phyloP scores from a whole-genome alignment of 2,329 filamentous ascomycete species.

The Paracamarosporium sp. region DNA sequence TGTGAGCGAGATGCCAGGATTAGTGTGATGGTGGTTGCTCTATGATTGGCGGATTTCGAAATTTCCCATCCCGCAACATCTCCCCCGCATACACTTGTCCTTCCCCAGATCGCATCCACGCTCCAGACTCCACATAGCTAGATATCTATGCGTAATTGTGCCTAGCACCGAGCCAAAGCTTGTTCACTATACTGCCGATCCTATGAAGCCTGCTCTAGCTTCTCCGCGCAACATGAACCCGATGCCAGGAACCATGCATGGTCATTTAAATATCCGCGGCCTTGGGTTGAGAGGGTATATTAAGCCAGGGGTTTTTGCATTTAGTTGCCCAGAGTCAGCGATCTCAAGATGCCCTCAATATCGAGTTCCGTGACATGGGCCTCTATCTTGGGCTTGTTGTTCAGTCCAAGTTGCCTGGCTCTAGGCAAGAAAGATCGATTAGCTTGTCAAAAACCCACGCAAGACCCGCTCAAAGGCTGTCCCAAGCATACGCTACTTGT shows the following conservation, averaged over 20 bases:
- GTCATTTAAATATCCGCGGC: conserved; percentile 5
- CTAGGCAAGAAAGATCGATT: conserved; percentile 6
- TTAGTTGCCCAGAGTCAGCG: not conserved
- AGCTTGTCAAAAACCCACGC: conserved; percentile 47
- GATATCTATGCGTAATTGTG: conserved; percentile 2
- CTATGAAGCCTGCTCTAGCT: not conserved
- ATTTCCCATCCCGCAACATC: not conserved
- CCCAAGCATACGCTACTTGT: conserved; percentile 42
- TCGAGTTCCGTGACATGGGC: not conserved
- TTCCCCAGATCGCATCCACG: conserved; percentile 3
- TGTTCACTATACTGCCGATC: not conserved
- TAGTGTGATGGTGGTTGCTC: not conserved
- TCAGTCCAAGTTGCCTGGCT: not conserved
- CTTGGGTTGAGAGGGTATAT: not conserved
- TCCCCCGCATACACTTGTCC: conserved; percentile 3
- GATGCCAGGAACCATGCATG: not conserved
- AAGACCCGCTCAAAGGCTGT: conserved; percentile 48
- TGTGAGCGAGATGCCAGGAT: not conserved
- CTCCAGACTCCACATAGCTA: conserved; percentile 6
- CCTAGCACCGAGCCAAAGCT: conserved; percentile 3
- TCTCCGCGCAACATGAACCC: not conserved
- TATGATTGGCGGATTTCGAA: conserved; percentile 4
- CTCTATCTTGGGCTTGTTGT: not conserved
- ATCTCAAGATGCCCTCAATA: not conserved
- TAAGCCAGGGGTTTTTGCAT: not conserved